phyloP scores from a whole-genome alignment of 2,329 filamentous ascomycete genomes.

The Exophiala bonariae region DNA sequence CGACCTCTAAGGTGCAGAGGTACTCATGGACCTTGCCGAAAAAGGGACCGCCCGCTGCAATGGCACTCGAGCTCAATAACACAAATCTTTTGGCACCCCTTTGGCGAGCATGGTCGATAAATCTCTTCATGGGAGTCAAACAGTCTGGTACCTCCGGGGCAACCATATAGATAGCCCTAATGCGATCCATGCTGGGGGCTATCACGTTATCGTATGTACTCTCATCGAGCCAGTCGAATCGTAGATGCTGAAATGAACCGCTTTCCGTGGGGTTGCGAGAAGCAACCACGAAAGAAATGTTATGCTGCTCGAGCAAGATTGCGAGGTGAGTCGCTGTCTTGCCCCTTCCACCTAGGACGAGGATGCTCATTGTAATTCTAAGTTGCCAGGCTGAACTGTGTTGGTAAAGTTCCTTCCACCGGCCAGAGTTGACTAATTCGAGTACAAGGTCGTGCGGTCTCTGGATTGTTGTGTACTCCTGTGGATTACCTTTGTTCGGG shows the following conservation, averaged over 20 bases:
- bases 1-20: not conserved
- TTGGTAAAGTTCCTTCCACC: no score
- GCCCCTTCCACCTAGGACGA: not conserved
- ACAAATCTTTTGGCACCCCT: slow-evolving; percentile 1
- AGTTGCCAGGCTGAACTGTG: no score
- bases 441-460: no score
- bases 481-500: no score
- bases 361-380: slow-evolving; percentile 4
- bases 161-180: slow-evolving; percentile 2
- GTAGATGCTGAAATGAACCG: not conserved
- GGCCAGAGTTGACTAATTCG: no score
- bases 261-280: no score
- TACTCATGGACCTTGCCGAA: slow-evolving; percentile 4
- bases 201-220: not conserved
- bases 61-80: not conserved
- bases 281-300: not conserved
- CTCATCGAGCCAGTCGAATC: not conserved
- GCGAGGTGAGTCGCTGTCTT: slow-evolving; percentile 2
- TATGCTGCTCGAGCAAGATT: not conserved
- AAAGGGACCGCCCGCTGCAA: not conserved
- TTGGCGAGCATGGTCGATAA: slow-evolving; percentile 1
- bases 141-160: not conserved
- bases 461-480: no score
- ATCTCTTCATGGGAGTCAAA: not conserved
- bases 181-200: not conserved